Evolutionary conservation across 768 basidiomycete species (phyloP), one percentile per base, ranked within the genome.

Genomic region (Leccinellum albellum): DNA sequence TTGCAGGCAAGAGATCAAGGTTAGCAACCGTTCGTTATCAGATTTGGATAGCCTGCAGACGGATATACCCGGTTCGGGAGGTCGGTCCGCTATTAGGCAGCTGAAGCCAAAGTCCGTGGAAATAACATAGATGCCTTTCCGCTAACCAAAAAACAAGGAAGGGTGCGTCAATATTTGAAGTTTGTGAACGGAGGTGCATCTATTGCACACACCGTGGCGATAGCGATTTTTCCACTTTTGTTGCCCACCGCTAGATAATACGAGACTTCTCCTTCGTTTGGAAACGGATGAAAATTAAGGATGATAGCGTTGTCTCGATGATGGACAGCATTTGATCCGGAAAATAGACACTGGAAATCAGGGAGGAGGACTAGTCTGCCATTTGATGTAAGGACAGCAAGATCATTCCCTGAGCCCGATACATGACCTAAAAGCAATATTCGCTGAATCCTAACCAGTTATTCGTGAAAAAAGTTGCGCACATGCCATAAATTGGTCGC

Each of bases 1-100:
- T 64, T 84, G 82, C 21, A 85, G 73, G 61, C 82, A 85, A 24
- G 76, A 75, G n/a, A 83, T 64, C 33, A 42, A 58, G 21, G 63
- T 54, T n/a, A 68, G 61, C 23, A 59, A 37, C 31, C 45, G 57
- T 0, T 40, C 56, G 35, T 57, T 32, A 17, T 71, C 64, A 48
- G 65, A 54, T 56, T 59, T 17, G 51, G 26, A 50, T 37, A 67
- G 17, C 21, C 62, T 56, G 32, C 56, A 61, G 55, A 71, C 61
- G 17, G 63, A 63, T 26, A 76, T 40, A 61, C 64, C 55, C 69
- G 64, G 63, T 73, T 64, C 61, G 64, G 76, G 23, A 71, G 68
- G 60, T 3, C 71, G 71, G 21, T 64, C 66, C 57, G 75, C 51
- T 29, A 60, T 55, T 28, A 67, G 32, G 24, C 53, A 57, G 50